A percentile compares a stretch with the other conserved stretches of the same genome.
Conservation (phyloP, 345 rosid species). For the Salix caprea region DNA sequence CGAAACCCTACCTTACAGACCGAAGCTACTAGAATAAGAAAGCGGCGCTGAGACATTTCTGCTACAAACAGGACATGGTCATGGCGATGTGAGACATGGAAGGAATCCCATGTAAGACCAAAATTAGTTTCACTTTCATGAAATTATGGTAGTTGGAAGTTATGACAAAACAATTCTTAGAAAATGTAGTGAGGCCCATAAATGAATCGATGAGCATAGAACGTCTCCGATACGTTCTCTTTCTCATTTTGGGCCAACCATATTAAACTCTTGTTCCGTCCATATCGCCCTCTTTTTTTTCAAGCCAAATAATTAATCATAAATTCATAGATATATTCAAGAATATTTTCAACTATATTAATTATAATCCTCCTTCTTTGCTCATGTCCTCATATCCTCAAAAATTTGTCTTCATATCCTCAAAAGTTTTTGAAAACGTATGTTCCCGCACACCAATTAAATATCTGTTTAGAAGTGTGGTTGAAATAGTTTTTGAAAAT, state of each 20-base stretch:
- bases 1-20: too few relatives aligned
- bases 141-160: too few relatives aligned
- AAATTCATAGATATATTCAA: background rate
- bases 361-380: background rate
- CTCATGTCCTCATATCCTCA: background rate
- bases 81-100: too few relatives aligned
- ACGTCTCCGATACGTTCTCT: background rate
- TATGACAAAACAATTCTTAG: background rate
- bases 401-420: background rate
- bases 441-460: background rate
- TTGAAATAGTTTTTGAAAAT: too few relatives aligned
- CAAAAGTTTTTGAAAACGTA: background rate
- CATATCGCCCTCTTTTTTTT: fast-evolving
- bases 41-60: too few relatives aligned
- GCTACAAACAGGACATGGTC: too few relatives aligned
- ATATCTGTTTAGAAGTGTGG: fast-evolving
- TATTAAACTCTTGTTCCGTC: background rate
- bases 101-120: too few relatives aligned
- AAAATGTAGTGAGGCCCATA: background rate
- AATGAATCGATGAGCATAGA: background rate
- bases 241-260: background rate
- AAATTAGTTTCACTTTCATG: too few relatives aligned
- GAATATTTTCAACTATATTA: too few relatives aligned
- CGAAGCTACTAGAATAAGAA: too few relatives aligned
- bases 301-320: background rate